Percentiles rank a stretch among this genome's conserved stretches.
Evolutionary conservation across 2,329 filamentous ascomycete species (phyloP).

Genomic region (Fusarium xyrophilum): DNA sequence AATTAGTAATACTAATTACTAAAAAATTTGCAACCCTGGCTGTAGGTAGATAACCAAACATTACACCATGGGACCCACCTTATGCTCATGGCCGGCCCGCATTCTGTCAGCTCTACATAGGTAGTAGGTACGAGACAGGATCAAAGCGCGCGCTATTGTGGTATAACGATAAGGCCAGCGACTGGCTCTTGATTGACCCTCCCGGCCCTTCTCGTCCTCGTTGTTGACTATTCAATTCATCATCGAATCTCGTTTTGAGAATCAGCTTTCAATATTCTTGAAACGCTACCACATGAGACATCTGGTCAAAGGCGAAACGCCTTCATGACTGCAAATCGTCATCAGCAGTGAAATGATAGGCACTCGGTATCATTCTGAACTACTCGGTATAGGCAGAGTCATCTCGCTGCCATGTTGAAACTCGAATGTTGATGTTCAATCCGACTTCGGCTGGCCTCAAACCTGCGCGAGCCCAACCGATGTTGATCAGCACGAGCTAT

Average conservation of each 20-base stretch:
- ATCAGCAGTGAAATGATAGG: not conserved
- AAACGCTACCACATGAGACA: not conserved
- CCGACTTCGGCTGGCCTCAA: constrained; percentile 25
- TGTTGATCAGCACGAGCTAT: constrained; percentile 34
- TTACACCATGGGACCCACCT: not conserved
- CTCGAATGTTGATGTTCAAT: not conserved
- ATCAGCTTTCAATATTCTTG: not conserved
- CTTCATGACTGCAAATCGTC: not conserved
- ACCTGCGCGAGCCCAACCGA: constrained; percentile 25
- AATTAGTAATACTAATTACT: too few relatives aligned
- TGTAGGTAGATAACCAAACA: not conserved
- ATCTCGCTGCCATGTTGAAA: not conserved
- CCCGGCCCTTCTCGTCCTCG: not conserved
- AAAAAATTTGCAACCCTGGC: too few relatives aligned
- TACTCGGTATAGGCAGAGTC: not conserved
- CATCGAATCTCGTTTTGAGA: not conserved
- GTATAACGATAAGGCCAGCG: not conserved
- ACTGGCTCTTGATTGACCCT: not conserved
- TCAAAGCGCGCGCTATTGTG: not conserved
- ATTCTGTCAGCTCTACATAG: not conserved
- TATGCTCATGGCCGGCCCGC: not conserved
- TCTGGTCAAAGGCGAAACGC: not conserved
- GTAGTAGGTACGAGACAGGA: not conserved
- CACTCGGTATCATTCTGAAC: not conserved
- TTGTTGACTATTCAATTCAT: not conserved